Base-by-base conservation (phyloP, 495 filamentous ascomycete genomes). In the Podospora tetraspora region DNA sequence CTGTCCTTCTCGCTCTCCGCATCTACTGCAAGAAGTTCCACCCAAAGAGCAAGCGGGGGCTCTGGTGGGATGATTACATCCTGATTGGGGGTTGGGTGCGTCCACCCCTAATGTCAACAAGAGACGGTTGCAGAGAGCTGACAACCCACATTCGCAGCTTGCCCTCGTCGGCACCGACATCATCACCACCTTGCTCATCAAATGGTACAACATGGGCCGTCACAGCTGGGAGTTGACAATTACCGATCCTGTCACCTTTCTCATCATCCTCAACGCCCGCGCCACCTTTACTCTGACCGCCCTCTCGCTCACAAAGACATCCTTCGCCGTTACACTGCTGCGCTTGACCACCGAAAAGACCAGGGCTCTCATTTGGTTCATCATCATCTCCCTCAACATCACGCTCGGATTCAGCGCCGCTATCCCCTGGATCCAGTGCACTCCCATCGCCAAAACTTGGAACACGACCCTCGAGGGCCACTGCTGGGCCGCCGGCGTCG, bases 331-430 rank as follows among this genome's bases (percentile, higher is more conserved):
- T 0, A 63, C 68, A 1, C 65, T 70, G 11, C 60, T 70, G n/a
- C 68, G 65, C 2, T 21, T 70, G n/a, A 70, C 64, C 1, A 59
- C 32, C 13, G 64, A 59, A 11, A 61, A 56, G 58, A 67, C 66
- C 12, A 70, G 57, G 19, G 25, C 43, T 1, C 59, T 59, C 16
- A 2, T 70, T 19, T 67, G 68, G 73, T 61, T 76, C 63, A 58
- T 79, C 57, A 78, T 75, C 60, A 64, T 72, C 32, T 70, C 58
- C 52, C 70, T 81, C 25, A 80, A 80, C 69, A 60, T 78, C 7
- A 63, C 74, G 66, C 71, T 75, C 59, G 73, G 71, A 23, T 64
- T 81, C 19, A 76, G 70, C 32, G 75, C 73, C 57, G 73, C 80
- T 10, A 74, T 80, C 57, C 73, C 70, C 11, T 80, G 71, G 61